These are phyloP conservation scores for Fusarium domesticum DNA, from an alignment of 2,329 filamentous ascomycete genomes.

Conservation along the genomic window DNA sequence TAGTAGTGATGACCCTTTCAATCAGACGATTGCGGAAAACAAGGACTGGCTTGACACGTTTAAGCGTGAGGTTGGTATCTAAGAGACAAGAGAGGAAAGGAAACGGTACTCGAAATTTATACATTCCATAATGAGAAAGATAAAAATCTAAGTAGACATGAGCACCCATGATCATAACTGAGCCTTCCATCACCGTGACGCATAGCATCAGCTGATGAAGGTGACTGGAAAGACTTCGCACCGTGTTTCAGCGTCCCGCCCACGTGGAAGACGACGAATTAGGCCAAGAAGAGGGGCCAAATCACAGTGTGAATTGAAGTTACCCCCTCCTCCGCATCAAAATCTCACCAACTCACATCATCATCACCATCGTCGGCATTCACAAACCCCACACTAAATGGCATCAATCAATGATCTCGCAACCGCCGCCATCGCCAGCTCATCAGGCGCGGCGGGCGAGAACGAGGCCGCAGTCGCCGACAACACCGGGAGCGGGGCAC, in stretches of 20 bases:
- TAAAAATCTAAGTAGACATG: not conserved
- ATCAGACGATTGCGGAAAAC: conserved; percentile 27
- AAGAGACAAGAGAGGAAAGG: conserved; percentile 1
- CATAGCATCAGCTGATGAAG: too few species aligned
- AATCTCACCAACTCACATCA: conserved; percentile 2
- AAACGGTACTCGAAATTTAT: not conserved
- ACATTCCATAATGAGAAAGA: not conserved
- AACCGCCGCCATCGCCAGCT: conserved; percentile 45
- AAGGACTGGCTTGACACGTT: conserved; percentile 25
- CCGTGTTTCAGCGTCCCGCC: conserved; percentile 5
- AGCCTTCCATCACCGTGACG: too few species aligned
- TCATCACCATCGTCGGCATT: not conserved
- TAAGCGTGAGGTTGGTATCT: conserved; percentile 23
- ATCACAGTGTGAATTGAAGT: conserved; percentile 15
- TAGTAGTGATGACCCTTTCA: conserved; percentile 26
- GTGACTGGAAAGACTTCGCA: conserved; percentile 2
- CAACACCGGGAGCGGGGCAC: not conserved
- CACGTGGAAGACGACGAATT: conserved; percentile 17
- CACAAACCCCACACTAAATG: conserved; percentile 28
- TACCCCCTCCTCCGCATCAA: not conserved
- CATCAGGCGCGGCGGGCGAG: conserved; percentile 25
- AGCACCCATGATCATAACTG: not conserved
- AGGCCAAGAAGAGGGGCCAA: not conserved
- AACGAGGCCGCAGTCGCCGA: conserved; percentile 14
- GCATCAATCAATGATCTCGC: conserved; percentile 51